Percentiles rank a stretch among this genome's conserved stretches.
Evolutionary conservation across 2,329 filamentous ascomycete genomes (phyloP).

Genomic region (Fusarium metavorans): DNA sequence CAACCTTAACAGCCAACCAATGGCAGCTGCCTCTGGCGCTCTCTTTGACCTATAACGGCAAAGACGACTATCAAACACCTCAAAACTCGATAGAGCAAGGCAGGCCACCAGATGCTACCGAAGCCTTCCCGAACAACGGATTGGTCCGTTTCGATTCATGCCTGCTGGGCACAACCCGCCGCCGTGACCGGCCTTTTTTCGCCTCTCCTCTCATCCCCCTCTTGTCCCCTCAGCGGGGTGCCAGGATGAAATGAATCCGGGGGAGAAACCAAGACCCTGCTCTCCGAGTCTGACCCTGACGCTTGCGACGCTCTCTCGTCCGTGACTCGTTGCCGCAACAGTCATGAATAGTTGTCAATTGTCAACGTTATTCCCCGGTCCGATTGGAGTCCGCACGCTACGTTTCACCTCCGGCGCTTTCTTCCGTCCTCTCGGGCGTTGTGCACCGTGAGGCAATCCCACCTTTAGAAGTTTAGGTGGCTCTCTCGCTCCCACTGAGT

Average conservation of each 20-base stretch:
- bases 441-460: background rate
- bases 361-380: constrained; percentile 26
- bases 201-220: background rate
- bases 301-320: background rate
- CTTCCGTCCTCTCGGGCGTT: constrained; percentile 3
- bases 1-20: constrained; percentile 36
- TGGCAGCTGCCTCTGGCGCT: constrained; percentile 12
- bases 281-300: background rate
- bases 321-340: constrained; percentile 6
- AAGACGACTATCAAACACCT: constrained; percentile 24
- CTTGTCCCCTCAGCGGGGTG: constrained; percentile 1
- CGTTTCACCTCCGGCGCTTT: constrained; percentile 28
- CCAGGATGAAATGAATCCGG: constrained; percentile 33
- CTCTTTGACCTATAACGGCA: constrained; percentile 23
- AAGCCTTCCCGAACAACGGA: constrained; percentile 23
- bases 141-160: constrained; percentile 18
- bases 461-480: background rate
- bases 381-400: constrained; percentile 31
- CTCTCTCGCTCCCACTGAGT: background rate
- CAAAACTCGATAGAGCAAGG: constrained; percentile 18
- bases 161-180: constrained; percentile 4
- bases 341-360: constrained; percentile 22
- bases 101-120: constrained; percentile 28
- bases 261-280: constrained; percentile 20
- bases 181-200: constrained; percentile 14